Percentiles rank a stretch among this genome's conserved stretches.
phyloP scores from a whole-genome alignment of 2,329 filamentous ascomycete genomes.

The Hypoxylon sp. region DNA sequence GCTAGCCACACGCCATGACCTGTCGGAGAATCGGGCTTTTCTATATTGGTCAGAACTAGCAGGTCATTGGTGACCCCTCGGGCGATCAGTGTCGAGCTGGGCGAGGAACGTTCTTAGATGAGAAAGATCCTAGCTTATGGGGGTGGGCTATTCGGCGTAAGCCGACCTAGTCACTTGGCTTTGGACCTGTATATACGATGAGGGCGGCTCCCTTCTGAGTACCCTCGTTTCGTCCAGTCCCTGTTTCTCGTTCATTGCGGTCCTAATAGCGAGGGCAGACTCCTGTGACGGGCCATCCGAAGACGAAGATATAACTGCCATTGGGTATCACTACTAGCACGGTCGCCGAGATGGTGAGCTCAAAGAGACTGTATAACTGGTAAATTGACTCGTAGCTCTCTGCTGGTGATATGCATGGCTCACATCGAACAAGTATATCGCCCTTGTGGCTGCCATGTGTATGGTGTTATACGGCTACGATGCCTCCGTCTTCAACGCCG shows the following conservation, averaged over 20 bases:
- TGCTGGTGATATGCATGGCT: constrained; percentile 12
- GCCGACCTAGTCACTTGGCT: not conserved
- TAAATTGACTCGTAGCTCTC: constrained; percentile 34
- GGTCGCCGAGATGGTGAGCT: constrained; percentile 45
- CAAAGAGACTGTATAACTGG: constrained; percentile 57
- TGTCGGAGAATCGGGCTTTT: constrained; percentile 6
- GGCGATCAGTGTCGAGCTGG: constrained; percentile 7
- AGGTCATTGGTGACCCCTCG: constrained; percentile 14
- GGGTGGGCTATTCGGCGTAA: not conserved
- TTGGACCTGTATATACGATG: constrained; percentile 7
- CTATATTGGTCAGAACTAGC: not conserved
- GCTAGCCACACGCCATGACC: not conserved
- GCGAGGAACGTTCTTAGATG: not conserved
- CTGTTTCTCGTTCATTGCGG: not conserved
- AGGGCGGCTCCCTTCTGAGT: not conserved
- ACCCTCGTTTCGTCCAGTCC: not conserved
- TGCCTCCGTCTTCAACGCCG: constrained; percentile 76
- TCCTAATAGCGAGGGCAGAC: not conserved
- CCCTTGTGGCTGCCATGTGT: constrained; percentile 73
- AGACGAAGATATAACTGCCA: not conserved
- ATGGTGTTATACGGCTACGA: constrained; percentile 81
- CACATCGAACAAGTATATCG: constrained; percentile 63
- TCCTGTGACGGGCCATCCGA: not conserved
- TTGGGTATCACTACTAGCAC: not conserved
- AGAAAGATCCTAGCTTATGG: constrained; percentile 1